These are phyloP conservation scores for Colletotrichum brevisporum DNA, from an alignment of 2,329 filamentous ascomycete species.

Conservation along the genomic window DNA sequence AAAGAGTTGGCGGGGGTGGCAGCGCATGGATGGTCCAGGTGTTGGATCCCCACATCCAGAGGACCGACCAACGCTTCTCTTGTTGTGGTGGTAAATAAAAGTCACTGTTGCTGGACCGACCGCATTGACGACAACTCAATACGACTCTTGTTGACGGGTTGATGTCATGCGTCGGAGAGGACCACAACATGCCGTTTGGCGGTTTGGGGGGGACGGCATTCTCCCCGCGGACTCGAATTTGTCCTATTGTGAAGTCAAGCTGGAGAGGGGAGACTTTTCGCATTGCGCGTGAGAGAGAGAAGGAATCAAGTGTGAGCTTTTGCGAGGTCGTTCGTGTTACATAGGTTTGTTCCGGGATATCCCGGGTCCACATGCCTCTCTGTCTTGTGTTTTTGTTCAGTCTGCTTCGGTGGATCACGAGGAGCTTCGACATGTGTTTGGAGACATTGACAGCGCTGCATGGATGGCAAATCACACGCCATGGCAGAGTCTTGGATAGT, in stretches of 20 bases:
- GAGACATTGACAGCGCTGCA: too few relatives aligned
- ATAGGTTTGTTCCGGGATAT: conserved; percentile 5
- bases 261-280: too few relatives aligned
- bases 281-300: too few relatives aligned
- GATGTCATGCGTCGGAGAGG: background rate
- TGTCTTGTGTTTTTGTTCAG: background rate
- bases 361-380: conserved; percentile 17
- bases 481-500: too few relatives aligned
- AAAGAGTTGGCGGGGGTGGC: too few relatives aligned
- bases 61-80: background rate
- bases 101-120: background rate
- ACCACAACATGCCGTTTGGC: too few relatives aligned
- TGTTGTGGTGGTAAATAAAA: background rate
- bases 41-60: background rate
- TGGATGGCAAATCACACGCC: too few relatives aligned
- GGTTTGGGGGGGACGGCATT: too few relatives aligned
- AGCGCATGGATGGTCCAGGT: background rate
- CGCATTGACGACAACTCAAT: conserved; percentile 5
- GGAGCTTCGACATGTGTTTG: too few relatives aligned
- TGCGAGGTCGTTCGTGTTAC: background rate
- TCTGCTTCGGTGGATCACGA: background rate
- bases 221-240: too few relatives aligned
- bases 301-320: background rate
- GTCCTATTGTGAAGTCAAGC: too few relatives aligned
- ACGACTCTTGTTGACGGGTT: background rate